Evolutionary conservation across 179 eudicot genomes (phyloP), one percentile per base, ranked within the genome.

Genomic region (Actinidia polygama): DNA sequence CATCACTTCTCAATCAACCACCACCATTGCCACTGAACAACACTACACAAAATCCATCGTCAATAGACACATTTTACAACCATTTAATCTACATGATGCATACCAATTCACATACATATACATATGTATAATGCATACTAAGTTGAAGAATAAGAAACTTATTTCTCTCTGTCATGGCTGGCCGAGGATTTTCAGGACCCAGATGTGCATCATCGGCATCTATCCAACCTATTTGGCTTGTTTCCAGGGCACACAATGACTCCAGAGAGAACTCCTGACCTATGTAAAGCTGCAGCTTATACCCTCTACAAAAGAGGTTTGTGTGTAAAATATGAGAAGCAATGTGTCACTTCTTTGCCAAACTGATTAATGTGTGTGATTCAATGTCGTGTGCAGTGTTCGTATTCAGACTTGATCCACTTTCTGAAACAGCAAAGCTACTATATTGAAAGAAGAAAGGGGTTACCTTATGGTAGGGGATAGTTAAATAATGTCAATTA

Each of bases 171-270:
- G 36, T 82, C 24, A 72, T 72, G 51, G 15, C 89, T 86, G 90
- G 95, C 97, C 26, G 74, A 87, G 80, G 93, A 95, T 61, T 95
- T 94, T 75, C 79, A 82, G 88, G 99, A 95, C 84, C 91, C 95
- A 23, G 97, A 94, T 15, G 88, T 89, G 61, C 90, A 88, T 81
- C 98, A 95, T 67, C 89, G 99, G 78, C 99, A 94, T 81, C 85
- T 95, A 15, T 95, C 98, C 30, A 98, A 92, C 85, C 83, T 95
- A 59, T 95, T 91, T 84, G 94, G 99, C 24, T 77, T 95, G 46
- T 95, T 68, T 79, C 99, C 99, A 5, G 98, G 98, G n/a, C 94
- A 95, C 85, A 85, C 91, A 44, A 88, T 95, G 68, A 94, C 91
- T 18, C 83, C 90, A 1, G 94, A 91, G 81, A 84, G 82, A 82